Evolutionary conservation across 1,284 basidiomycete genomes (phyloP).

Genomic region (Moniliophthora roreri): DNA sequence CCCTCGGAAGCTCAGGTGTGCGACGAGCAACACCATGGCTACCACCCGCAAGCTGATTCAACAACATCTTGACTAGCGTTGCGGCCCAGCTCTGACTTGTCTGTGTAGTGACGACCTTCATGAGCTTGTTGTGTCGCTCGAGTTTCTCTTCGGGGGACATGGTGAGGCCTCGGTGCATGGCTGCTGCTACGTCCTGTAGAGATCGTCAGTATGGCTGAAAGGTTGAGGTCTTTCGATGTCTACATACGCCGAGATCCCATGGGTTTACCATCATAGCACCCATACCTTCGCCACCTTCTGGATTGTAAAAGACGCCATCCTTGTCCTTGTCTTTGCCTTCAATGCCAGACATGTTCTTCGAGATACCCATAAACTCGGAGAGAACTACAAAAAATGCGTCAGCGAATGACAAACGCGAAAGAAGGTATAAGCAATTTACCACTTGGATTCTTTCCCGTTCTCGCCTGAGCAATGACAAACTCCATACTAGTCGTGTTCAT

Average conservation of each 20-base stretch:
- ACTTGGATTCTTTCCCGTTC: neutral
- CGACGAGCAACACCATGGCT: slow-evolving; percentile 67
- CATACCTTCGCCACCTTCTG: neutral
- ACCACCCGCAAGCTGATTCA: slow-evolving; percentile 80
- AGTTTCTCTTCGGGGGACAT: slow-evolving; percentile 83
- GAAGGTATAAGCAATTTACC: neutral
- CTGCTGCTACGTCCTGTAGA: slow-evolving; percentile 83
- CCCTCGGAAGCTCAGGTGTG: slow-evolving; percentile 82
- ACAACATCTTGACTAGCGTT: slow-evolving; percentile 85
- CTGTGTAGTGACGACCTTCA: slow-evolving; percentile 90
- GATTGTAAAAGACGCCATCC: slow-evolving; percentile 1
- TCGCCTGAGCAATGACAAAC: slow-evolving; percentile 71
- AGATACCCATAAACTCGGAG: slow-evolving; percentile 98
- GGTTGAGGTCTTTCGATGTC: neutral
- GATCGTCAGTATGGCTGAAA: slow-evolving; percentile 5
- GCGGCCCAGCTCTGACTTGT: slow-evolving; percentile 97
- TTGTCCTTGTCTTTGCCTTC: neutral
- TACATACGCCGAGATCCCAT: slow-evolving; percentile 81
- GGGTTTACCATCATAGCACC: slow-evolving; percentile 85
- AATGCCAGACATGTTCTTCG: slow-evolving; percentile 66
- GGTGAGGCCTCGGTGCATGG: slow-evolving; percentile 86
- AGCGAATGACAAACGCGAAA: too few species aligned
- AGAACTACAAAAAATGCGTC: slow-evolving; percentile 48
- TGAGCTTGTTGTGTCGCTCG: slow-evolving; percentile 73
- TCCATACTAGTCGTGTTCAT: slow-evolving; percentile 99